Conservation (phyloP, 106 monocot species). For the Allium fistulosum region DNA sequence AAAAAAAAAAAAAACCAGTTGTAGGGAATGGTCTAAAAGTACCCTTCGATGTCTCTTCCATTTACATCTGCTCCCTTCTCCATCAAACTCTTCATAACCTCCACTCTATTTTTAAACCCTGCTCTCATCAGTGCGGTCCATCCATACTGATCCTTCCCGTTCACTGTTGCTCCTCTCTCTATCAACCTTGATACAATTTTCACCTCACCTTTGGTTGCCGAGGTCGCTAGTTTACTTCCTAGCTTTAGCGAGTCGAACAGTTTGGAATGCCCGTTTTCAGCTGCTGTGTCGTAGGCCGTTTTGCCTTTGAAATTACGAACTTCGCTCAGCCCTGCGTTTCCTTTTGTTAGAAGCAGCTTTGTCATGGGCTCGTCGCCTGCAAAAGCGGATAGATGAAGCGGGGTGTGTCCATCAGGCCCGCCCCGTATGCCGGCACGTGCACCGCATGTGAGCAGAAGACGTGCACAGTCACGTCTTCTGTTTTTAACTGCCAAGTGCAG, state of each 20-base stretch:
- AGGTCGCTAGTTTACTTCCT: slow-evolving; percentile 14
- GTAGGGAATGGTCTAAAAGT: no score
- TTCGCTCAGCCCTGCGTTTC: slow-evolving; percentile 16
- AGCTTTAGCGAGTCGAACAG: slow-evolving; percentile 26
- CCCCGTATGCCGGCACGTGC: slow-evolving; percentile 22
- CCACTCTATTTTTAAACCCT: slow-evolving; percentile 39
- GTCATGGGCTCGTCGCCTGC: slow-evolving; percentile 32
- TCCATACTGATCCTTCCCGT: slow-evolving; percentile 38
- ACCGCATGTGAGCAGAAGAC: slow-evolving; percentile 27
- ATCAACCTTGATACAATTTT: slow-evolving; percentile 6
- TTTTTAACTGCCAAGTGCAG: slow-evolving; percentile 34
- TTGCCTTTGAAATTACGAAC: slow-evolving; percentile 24
- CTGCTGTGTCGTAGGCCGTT: slow-evolving; percentile 41
- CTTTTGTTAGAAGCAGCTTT: slow-evolving; percentile 19
- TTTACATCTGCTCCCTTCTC: slow-evolving; percentile 31
- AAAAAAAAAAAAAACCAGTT: no score
- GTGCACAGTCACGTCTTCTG: slow-evolving; percentile 20
- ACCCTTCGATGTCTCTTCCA: slow-evolving; percentile 33
- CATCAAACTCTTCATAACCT: slow-evolving; percentile 22
- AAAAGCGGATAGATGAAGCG: slow-evolving; percentile 33
- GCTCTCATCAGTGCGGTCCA: slow-evolving; percentile 60
- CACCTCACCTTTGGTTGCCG: slow-evolving; percentile 40
- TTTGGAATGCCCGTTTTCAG: slow-evolving; percentile 21
- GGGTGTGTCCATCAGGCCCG: slow-evolving; percentile 28
- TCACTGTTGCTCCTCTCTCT: slow-evolving; percentile 27